Evolutionary conservation across 495 filamentous ascomycete genomes (phyloP).

Genomic region (Hypoxylon crocopeplum): DNA sequence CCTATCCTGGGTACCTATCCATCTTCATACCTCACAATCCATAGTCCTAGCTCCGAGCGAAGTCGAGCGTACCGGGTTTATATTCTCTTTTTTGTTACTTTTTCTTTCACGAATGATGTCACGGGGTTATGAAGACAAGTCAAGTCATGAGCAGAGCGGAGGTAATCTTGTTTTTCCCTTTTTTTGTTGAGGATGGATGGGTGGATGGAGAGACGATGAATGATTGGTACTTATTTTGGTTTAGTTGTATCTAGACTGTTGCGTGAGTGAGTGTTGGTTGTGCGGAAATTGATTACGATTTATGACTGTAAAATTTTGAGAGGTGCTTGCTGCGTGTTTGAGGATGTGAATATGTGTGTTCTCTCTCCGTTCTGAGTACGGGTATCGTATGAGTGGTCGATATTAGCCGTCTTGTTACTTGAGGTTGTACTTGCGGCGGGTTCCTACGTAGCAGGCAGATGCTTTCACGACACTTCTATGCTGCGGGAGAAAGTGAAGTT

Average conservation of each 20-base stretch:
- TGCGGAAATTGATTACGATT: constrained; percentile 35
- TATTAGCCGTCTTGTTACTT: too few relatives aligned
- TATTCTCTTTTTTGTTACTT: constrained; percentile 5
- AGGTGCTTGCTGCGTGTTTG: too few relatives aligned
- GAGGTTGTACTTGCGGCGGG: too few relatives aligned
- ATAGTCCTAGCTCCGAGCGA: background rate
- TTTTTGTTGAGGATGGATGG: background rate
- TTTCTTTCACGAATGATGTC: constrained; percentile 35
- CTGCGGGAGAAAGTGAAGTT: too few relatives aligned
- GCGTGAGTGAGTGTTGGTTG: constrained; percentile 5
- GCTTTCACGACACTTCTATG: too few relatives aligned
- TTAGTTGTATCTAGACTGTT: constrained; percentile 33
- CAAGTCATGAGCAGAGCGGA: constrained; percentile 17
- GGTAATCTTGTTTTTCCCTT: constrained; percentile 21
- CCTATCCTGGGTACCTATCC: background rate
- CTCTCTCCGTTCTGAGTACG: background rate
- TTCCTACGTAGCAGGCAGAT: too few relatives aligned
- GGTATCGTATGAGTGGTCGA: too few relatives aligned
- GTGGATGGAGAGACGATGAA: constrained; percentile 8
- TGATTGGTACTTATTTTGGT: constrained; percentile 2
- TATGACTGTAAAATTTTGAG: too few relatives aligned
- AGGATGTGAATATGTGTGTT: too few relatives aligned
- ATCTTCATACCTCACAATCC: background rate
- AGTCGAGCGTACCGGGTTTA: background rate
- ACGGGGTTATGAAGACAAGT: constrained; percentile 24